Evolutionary conservation across 2,329 filamentous ascomycete genomes (phyloP), one percentile per base, ranked within the genome.

Genomic region (Rhinocladiella mackenziei): DNA sequence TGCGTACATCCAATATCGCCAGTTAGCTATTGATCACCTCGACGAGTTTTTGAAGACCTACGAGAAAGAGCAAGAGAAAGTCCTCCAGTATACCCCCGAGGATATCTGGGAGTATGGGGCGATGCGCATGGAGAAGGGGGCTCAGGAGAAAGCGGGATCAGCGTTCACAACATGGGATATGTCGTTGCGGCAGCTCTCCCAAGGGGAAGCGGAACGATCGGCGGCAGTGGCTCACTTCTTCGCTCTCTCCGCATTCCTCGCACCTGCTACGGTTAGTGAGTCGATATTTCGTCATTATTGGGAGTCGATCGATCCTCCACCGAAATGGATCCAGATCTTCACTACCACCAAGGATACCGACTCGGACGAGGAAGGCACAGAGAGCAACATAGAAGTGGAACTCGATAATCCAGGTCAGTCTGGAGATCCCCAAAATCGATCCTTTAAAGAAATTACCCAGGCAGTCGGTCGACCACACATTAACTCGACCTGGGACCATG

Each of bases 201-300:
- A 20, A 25, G 14, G 13, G 11, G 37, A 20, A 15, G 39, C 32
- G 2, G 48, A 65, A 0, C 61, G 63, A 11, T 53, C 34, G 23
- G 60, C 64, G 13, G 61, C 61, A 1, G 51, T 65, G 2, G 19
- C 62, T 8, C 18, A 37, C 18, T 37, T 37, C n/a, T 25, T 37
- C 2, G 25, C 34, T 4, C 4, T 37, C 5, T 25, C 34, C 18
- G 34, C 34, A 3, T 37, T 37, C 22, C 8, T 37, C 7, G 5
- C 5, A 4, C 34, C 34, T 5, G 13, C 2, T 13, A 13, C 3
- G 4, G 14, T 37, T 9, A 14, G 13, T 15, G 34, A 37, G 19
- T 26, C 19, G 4, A 10, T 37, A 4, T 37, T 37, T 26, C 10
- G 13, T 11, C 8, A 25, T 14, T 20, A 37, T 15, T 25, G 34